Conservation (phyloP, 116 monocot species). For the Posidonia oceanica region DNA sequence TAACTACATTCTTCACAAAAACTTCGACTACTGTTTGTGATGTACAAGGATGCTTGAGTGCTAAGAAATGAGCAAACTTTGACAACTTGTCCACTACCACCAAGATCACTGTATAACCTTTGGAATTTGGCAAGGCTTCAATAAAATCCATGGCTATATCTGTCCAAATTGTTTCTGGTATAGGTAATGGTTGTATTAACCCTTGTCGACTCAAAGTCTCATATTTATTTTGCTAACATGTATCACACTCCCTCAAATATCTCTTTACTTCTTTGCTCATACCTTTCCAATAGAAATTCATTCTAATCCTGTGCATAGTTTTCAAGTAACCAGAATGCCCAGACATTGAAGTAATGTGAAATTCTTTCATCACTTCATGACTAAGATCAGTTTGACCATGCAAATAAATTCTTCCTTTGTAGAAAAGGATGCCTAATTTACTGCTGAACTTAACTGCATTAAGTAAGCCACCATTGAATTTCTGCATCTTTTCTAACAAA, state of each 20-base stretch:
- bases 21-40: background rate
- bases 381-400: too few relatives aligned
- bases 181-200: background rate
- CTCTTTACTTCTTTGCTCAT: background rate
- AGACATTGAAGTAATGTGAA: background rate
- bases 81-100: conserved; percentile 4
- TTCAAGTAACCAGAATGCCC: background rate
- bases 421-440: too few relatives aligned
- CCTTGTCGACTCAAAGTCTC: background rate
- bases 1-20: background rate
- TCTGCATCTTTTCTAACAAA: too few relatives aligned
- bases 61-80: background rate
- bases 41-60: background rate
- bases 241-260: background rate
- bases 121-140: background rate
- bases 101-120: background rate
- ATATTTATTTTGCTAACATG: background rate
- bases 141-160: conserved; percentile 5
- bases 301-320: background rate
- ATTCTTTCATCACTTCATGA: too few relatives aligned
- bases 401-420: too few relatives aligned
- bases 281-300: background rate
- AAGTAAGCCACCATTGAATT: too few relatives aligned
- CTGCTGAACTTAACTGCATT: too few relatives aligned
- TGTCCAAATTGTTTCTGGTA: background rate